Conservation (phyloP, 2,329 filamentous ascomycete species). For the Rutstroemia sp. region DNA sequence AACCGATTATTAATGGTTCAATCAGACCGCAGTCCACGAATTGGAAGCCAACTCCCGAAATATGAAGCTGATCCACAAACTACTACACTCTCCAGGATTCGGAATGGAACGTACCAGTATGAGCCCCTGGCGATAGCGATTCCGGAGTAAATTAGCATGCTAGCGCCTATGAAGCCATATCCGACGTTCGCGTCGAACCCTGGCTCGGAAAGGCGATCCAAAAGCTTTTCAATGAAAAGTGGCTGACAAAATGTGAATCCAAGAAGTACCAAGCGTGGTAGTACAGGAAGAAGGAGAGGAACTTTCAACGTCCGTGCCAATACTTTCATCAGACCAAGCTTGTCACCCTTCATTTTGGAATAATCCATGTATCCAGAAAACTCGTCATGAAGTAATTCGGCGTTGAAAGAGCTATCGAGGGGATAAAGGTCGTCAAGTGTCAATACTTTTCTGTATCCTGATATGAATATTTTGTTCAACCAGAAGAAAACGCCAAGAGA, state of each 20-base stretch:
- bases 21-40: too few relatives aligned
- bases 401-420: conserved; percentile 12
- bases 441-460: conserved; percentile 25
- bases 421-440: conserved; percentile 22
- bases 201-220: conserved; percentile 20
- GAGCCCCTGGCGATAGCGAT: conserved; percentile 9
- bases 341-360: conserved; percentile 10
- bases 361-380: conserved; percentile 10
- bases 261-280: conserved; percentile 14
- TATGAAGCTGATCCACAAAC: too few relatives aligned
- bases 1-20: too few relatives aligned
- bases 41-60: too few relatives aligned
- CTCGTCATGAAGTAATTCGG: conserved; percentile 9
- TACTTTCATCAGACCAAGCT: conserved; percentile 17
- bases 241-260: conserved; percentile 19
- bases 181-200: conserved; percentile 7
- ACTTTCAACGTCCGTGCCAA: conserved; percentile 13
- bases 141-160: conserved; percentile 15
- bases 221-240: conserved; percentile 9
- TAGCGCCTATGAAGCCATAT: conserved; percentile 18
- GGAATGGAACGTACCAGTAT: background rate
- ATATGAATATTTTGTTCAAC: conserved; percentile 28
- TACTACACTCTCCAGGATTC: too few relatives aligned
- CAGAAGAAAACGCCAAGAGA: conserved; percentile 29
- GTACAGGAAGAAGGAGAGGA: conserved; percentile 6